Base-by-base conservation (phyloP, 352 stramenopile species). In the Phytopythium sindhum region DNA sequence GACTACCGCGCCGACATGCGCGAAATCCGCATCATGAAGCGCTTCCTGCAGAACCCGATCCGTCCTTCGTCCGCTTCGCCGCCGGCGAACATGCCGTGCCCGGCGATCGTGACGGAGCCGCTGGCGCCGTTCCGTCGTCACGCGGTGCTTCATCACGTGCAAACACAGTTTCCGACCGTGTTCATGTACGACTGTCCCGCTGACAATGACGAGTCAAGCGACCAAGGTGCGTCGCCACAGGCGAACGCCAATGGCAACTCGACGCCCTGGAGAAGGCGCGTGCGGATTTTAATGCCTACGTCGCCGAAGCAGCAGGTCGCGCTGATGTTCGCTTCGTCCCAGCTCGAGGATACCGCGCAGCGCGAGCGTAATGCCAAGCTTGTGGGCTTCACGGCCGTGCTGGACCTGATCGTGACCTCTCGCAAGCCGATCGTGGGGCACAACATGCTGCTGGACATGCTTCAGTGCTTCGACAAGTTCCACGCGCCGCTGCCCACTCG, bases 391-490 rank as follows among this genome's bases (percentile, higher is more conserved):
- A 91, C 84, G 5, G 73, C 74, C 26, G 68, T 93, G 19, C 53
- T 93, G 63, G 79, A 93, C 53, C 56, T 73, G 17, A 64, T 90
- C 55, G 69, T 81, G 24, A 62, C 57, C 1, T 70, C 73, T 0
- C 62, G 64, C 11, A 85, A 84, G 60, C 82, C 84, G 6, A 70
- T 93, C 24, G 68, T 93, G 37, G 84, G 84, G 0, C 84, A 93
- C 70, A 93, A 93, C 67, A 70, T 91, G 73, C 74, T 91, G 19
- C 71, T 93, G n/a, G 84, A 93, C 51, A 65, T 89, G 57, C 86
- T 93, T 72, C 83, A 93, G 47, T 90, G 80, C 74, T 90, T 80
- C 64, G 78, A 85, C 45, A 93, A 91, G 54, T 93, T 93, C 62
- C 77, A 90, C 57, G 67, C 68, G 7, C 81, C 80, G 4, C 60